A percentile compares a stretch with the other conserved stretches of the same genome.
Conservation (phyloP, 139 green algal species). For the Chlorella sp. region DNA sequence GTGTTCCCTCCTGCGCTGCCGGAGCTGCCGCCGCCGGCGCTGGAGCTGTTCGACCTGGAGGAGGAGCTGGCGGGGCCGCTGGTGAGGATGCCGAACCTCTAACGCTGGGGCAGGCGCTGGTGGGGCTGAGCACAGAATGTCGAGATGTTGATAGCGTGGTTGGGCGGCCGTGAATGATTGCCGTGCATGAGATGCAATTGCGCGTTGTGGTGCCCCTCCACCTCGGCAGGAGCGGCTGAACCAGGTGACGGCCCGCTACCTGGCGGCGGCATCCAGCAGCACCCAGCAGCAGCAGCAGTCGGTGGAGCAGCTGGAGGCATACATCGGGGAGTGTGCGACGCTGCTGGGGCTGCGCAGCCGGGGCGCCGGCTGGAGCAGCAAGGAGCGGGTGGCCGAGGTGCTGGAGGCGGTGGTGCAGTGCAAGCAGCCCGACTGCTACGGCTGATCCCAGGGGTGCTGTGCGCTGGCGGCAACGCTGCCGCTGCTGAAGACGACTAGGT, state of each 20-base stretch:
- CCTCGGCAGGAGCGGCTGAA: constrained; percentile 65
- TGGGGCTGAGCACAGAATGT: no score
- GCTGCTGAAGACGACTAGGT: no score
- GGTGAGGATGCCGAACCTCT: constrained; percentile 51
- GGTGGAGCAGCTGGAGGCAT: constrained; percentile 77
- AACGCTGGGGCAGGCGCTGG: not conserved
- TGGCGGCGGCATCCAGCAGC: constrained; percentile 17
- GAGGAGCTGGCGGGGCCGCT: constrained; percentile 76
- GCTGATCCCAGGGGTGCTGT: not conserved
- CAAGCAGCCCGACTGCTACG: constrained; percentile 59
- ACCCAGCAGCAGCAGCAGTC: not conserved
- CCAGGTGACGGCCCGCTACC: constrained; percentile 76
- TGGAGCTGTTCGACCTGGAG: constrained; percentile 92
- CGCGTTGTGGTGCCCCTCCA: not conserved
- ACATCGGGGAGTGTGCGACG: constrained; percentile 67
- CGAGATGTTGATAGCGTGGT: no score
- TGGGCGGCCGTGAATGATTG: no score
- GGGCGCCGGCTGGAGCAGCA: not conserved
- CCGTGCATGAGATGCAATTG: not conserved
- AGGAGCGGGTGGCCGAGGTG: constrained; percentile 61
- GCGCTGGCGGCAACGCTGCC: no score
- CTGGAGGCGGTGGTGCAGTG: constrained; percentile 70
- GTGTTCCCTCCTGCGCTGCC: constrained; percentile 79
- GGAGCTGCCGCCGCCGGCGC: constrained; percentile 76
- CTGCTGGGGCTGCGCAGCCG: constrained; percentile 67